Evolutionary conservation across 1,139 yeast species (phyloP).

Genomic region (Hanseniaspora gamundiae): DNA sequence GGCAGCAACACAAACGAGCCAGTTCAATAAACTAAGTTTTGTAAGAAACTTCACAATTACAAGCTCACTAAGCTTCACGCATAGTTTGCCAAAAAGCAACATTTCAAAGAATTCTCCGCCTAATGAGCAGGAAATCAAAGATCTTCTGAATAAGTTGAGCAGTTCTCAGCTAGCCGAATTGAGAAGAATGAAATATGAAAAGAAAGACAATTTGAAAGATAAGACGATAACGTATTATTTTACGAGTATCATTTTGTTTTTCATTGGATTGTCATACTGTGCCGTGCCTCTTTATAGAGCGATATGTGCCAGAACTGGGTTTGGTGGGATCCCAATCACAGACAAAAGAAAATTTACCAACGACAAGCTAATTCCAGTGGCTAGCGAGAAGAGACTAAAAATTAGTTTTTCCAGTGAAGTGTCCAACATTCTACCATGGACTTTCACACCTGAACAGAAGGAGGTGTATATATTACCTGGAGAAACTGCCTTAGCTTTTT

Average conservation of each 20-base stretch:
- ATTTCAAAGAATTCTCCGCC: too few species aligned
- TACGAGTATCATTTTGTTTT: constrained; percentile 55
- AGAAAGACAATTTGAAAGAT: constrained; percentile 25
- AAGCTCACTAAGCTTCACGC: too few species aligned
- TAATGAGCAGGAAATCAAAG: constrained; percentile 25
- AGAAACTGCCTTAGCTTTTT: constrained; percentile 93
- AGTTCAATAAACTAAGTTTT: too few species aligned
- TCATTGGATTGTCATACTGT: constrained; percentile 73
- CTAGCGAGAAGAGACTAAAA: constrained; percentile 68
- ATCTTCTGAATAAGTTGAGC: not conserved
- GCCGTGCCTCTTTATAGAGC: constrained; percentile 91
- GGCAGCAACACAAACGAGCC: too few species aligned
- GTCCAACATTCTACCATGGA: constrained; percentile 90
- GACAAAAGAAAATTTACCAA: constrained; percentile 71
- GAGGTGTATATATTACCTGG: constrained; percentile 94
- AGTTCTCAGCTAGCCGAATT: constrained; percentile 8
- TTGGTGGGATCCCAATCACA: constrained; percentile 91
- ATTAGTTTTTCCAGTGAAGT: constrained; percentile 87
- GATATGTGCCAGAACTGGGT: constrained; percentile 89
- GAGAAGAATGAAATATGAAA: constrained; percentile 23
- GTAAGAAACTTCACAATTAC: too few species aligned
- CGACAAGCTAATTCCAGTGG: constrained; percentile 81
- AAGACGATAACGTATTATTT: constrained; percentile 60
- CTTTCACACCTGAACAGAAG: constrained; percentile 84
- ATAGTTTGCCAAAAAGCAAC: too few species aligned